These are phyloP conservation scores for Diplodia mutila DNA, from an alignment of 2,329 filamentous ascomycete genomes.

Conservation along the genomic window DNA sequence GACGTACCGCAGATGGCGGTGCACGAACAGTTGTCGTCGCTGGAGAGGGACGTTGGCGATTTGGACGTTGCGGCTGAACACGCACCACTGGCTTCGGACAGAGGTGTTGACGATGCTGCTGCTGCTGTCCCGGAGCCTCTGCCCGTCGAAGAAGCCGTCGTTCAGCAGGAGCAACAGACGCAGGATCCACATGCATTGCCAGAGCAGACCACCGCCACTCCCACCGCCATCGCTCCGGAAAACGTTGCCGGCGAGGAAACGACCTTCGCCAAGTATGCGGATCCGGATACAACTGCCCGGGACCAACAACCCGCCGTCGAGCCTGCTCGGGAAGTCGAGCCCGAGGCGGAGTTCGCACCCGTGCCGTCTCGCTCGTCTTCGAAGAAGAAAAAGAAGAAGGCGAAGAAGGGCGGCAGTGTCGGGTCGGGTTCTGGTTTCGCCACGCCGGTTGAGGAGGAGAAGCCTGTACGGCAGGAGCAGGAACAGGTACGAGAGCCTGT, in stretches of 20 bases:
- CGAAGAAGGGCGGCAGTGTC: background rate
- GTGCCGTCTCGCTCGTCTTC: background rate
- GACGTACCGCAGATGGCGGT: background rate
- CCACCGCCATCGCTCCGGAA: background rate
- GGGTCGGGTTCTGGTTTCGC: background rate
- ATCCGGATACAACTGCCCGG: too few relatives aligned
- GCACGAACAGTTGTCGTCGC: background rate
- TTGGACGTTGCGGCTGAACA: background rate
- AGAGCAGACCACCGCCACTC: background rate
- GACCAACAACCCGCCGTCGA: background rate
- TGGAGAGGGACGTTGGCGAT: background rate
- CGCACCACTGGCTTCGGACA: background rate
- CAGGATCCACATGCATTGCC: background rate
- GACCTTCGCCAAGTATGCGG: background rate
- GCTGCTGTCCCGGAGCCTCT: background rate
- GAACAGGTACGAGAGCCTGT: background rate
- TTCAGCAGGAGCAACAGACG: background rate
- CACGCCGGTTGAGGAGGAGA: background rate
- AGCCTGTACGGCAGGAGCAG: background rate
- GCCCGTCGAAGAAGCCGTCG: background rate
- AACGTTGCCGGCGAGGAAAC: background rate
- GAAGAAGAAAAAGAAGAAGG: conserved; percentile 2
- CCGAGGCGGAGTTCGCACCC: background rate
- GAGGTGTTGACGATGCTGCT: background rate
- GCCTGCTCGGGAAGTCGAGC: background rate